Base-by-base conservation (phyloP, 805 yeast genomes). In the Candida boleticola region DNA sequence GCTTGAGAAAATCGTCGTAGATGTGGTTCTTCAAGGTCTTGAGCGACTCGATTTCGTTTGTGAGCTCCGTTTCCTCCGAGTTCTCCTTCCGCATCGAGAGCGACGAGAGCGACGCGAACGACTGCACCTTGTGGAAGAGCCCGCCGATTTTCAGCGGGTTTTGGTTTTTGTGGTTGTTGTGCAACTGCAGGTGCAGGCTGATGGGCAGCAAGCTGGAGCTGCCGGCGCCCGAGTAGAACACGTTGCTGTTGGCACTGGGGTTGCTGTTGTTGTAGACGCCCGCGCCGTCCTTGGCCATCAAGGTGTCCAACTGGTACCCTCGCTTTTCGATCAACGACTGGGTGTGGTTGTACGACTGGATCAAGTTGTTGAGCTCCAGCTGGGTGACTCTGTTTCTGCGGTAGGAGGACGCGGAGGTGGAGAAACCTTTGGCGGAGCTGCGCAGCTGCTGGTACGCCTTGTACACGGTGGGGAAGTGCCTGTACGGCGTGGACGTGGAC, bases 401-500 rank as follows among this genome's bases (percentile, higher is more conserved):
- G 29, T 23, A 11, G 11, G 18, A 20, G 11, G 4, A 17, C 13
- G 16, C 21, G 3, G 35, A 21, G 4, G 14, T 7, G 5, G 19
- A 17, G 5, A 26, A 30, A 11, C 16, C 29, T 14, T 27, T 41
- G n/a, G n/a, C n/a, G n/a, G n/a, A n/a, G n/a, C n/a, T n/a, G 10
- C 27, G 27, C 27, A 23, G 27, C 11, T 7, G 27, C 27, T 23
- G 27, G 11, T 23, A 23, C 20, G 17, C 29, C 16, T 26, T 41
- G 21, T 29, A 29, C 38, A 14, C 26, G 6, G 23, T 20, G 22
- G 25, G 31, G 29, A 60, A 52, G 22, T 51, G 41, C 22, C 58
- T 54, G 47, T 58, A 67, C 6, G 79, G 71, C 0, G 78, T 73
- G 32, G 77, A 67, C 11, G 73, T 57, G 5, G 77, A 71, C 1